Conservation (phyloP, 2,329 filamentous ascomycete genomes). For the Clonostachys sp. region DNA sequence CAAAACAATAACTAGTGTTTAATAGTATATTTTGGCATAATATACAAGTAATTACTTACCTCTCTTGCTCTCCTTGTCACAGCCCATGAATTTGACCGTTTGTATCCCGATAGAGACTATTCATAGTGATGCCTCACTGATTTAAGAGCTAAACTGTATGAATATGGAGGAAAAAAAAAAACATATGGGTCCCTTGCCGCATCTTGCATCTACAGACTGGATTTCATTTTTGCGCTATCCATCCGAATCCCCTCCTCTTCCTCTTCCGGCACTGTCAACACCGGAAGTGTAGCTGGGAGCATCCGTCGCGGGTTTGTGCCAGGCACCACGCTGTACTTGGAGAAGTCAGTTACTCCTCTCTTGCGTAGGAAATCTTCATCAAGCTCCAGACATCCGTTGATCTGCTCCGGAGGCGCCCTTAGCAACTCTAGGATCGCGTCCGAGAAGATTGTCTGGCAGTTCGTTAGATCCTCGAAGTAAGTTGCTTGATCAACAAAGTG, state of each 20-base stretch:
- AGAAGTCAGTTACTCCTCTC: conserved; percentile 64
- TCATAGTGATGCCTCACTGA: too few species aligned
- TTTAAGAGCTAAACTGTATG: too few species aligned
- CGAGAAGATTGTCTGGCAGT: conserved; percentile 65
- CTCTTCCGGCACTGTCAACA: conserved; percentile 70
- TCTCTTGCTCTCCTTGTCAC: too few species aligned
- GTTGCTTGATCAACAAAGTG: not conserved
- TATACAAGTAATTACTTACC: too few species aligned
- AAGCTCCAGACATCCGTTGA: conserved; percentile 69
- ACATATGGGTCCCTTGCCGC: too few species aligned
- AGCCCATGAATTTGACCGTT: too few species aligned
- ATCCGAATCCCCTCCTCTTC: conserved; percentile 71
- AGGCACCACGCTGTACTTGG: conserved; percentile 64
- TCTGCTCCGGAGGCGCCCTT: conserved; percentile 45
- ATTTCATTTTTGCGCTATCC: conserved; percentile 51
- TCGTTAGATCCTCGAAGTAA: too few species aligned
- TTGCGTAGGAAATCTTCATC: conserved; percentile 78
- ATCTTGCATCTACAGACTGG: conserved; percentile 28
- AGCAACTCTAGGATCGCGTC: conserved; percentile 75
- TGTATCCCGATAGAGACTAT: too few species aligned
- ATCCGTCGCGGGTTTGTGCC: conserved; percentile 66
- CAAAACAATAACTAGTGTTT: too few species aligned
- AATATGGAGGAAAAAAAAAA: too few species aligned
- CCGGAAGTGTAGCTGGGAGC: conserved; percentile 68
- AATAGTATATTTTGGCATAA: too few species aligned